Percentiles rank a stretch among this genome's conserved stretches.
Conservation (phyloP, 1,284 basidiomycete genomes). For the Sporisorium iseilematis-ciliati region DNA sequence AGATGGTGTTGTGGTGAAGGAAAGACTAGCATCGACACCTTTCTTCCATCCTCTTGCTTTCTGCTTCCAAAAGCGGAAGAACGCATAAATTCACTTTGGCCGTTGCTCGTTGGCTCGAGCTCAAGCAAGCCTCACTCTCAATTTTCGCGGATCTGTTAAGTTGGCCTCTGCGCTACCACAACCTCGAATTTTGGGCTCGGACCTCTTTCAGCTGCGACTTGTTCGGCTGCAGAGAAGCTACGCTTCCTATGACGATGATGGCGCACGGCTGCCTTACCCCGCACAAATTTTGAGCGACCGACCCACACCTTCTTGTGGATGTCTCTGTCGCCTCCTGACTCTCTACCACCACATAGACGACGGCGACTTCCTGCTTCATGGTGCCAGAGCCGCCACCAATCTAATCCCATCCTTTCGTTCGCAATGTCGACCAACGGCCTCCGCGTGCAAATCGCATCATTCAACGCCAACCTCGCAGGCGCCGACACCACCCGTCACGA, state of each 20-base stretch:
- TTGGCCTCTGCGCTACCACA: background rate
- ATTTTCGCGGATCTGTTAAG: conserved; percentile 2
- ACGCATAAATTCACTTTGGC: conserved; percentile 5
- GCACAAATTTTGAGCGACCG: background rate
- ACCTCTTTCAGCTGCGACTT: conserved; percentile 18
- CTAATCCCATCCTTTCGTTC: background rate
- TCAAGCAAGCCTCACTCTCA: conserved; percentile 9
- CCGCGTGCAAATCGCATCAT: conserved; percentile 83
- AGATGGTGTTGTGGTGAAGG: conserved; percentile 7
- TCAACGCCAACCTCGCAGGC: conserved; percentile 86
- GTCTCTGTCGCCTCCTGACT: background rate
- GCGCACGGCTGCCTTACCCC: conserved; percentile 3
- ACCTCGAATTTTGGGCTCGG: background rate
- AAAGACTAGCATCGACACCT: background rate
- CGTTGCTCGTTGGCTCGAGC: conserved; percentile 8
- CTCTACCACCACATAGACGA: background rate
- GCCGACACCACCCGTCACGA: conserved; percentile 69
- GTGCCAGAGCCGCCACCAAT: background rate
- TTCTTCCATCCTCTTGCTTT: conserved; percentile 2
- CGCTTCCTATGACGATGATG: background rate
- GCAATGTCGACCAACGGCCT: conserved; percentile 42
- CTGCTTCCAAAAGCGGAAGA: conserved; percentile 22
- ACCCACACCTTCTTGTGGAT: too few relatives aligned
- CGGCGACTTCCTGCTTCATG: background rate
- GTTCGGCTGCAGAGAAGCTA: background rate